A percentile compares a stretch with the other conserved stretches of the same genome.
phyloP scores from a whole-genome alignment of 306 rosid species.

The Hippophae rhamnoides region DNA sequence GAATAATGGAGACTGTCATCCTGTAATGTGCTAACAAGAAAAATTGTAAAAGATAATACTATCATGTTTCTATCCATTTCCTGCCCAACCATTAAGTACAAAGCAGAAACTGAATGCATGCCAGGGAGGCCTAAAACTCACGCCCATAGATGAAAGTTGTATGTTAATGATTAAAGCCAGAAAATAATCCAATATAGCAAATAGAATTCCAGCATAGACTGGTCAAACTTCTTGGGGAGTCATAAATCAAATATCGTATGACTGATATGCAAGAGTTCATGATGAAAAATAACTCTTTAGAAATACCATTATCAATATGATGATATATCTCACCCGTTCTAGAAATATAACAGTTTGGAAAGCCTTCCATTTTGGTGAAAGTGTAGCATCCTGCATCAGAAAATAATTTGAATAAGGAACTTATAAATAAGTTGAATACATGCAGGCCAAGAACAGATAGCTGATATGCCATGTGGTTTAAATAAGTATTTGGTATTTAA shows the following conservation, averaged over 20 bases:
- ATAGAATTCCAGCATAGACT: no score
- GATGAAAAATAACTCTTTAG: slow-evolving; percentile 17
- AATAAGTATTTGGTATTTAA: neutral
- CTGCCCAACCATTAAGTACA: neutral
- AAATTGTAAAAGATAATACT: neutral
- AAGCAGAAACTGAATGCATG: neutral
- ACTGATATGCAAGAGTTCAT: neutral
- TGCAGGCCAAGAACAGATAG: slow-evolving; percentile 5
- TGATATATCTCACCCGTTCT: slow-evolving; percentile 53
- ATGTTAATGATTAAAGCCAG: no score
- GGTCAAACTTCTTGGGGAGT: no score
- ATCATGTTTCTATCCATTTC: neutral
- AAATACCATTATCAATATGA: neutral
- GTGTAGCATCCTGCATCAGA: slow-evolving; percentile 63
- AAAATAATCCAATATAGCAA: no score
- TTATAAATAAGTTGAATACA: neutral
- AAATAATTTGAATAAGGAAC: slow-evolving; percentile 12
- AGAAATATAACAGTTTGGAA: slow-evolving; percentile 74
- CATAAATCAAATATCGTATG: neutral
- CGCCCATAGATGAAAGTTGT: no score
- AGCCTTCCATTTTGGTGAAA: slow-evolving; percentile 81
- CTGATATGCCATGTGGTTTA: neutral
- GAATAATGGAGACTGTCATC: slow-evolving; percentile 71
- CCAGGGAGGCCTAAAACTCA: neutral
- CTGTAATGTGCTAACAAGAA: slow-evolving; percentile 28